Percentiles rank a stretch among this genome's conserved stretches.
Conservation (phyloP, 2,329 filamentous ascomycete species). For the Tolypocladium ophioglossoides region DNA sequence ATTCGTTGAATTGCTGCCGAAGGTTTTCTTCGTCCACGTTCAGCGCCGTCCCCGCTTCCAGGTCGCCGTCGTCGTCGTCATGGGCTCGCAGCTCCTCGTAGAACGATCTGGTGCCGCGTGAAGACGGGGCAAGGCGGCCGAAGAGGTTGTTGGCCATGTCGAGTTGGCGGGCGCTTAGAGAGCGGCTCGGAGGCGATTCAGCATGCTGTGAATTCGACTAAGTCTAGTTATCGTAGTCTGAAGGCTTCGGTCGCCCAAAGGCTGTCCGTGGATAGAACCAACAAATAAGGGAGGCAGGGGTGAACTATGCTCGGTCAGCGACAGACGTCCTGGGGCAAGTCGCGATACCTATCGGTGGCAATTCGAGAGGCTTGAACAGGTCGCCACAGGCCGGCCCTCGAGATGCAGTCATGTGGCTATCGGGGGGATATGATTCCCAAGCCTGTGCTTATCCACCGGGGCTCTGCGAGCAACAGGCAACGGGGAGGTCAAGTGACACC, state of each 20-base stretch:
- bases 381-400: background rate
- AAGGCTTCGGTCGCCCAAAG: background rate
- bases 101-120: conserved; percentile 27
- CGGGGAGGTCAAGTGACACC: background rate
- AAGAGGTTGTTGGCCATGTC: conserved; percentile 38
- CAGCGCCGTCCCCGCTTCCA: conserved; percentile 30
- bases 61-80: conserved; percentile 27
- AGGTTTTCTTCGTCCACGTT: conserved; percentile 43
- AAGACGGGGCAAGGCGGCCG: conserved; percentile 25
- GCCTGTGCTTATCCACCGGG: background rate
- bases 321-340: background rate
- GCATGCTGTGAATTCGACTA: background rate
- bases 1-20: conserved; percentile 37
- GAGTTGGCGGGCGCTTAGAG: background rate
- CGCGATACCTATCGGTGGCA: background rate
- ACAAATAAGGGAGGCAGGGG: background rate
- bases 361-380: background rate
- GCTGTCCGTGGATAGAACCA: background rate
- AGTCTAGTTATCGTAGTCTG: background rate
- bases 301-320: background rate
- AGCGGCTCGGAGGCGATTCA: background rate
- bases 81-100: conserved; percentile 36
- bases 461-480: background rate
- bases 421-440: background rate
- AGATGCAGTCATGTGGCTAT: background rate